Percentiles rank a stretch among this genome's conserved stretches.
These are phyloP conservation scores for Trichocladium uniseriatum DNA, from an alignment of 495 filamentous ascomycete genomes.

Conservation along the genomic window DNA sequence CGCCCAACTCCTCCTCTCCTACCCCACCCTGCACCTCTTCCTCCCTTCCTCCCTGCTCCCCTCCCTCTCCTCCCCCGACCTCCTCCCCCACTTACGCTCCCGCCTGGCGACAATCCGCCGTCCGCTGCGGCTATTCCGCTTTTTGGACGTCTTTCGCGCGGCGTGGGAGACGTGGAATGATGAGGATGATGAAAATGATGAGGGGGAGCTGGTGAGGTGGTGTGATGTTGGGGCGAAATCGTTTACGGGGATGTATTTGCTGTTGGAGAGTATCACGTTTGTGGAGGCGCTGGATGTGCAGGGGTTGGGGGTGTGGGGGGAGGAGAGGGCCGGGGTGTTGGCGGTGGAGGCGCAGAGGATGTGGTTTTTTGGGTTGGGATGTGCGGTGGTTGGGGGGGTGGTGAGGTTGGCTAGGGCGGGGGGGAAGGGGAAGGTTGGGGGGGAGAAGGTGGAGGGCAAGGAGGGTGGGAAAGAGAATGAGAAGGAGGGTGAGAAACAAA, in stretches of 20 bases:
- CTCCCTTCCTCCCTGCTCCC: neutral
- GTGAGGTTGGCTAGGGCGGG: constrained; percentile 19
- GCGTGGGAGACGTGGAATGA: constrained; percentile 28
- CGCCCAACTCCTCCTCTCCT: constrained; percentile 18
- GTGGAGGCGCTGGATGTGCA: constrained; percentile 39
- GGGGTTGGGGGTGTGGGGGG: constrained; percentile 32
- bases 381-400: constrained; percentile 18
- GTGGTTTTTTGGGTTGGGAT: constrained; percentile 52
- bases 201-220: constrained; percentile 14
- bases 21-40: neutral
- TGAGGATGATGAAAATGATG: too few species aligned
- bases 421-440: constrained; percentile 13
- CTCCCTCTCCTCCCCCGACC: constrained; percentile 5
- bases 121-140: constrained; percentile 54
- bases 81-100: constrained; percentile 19
- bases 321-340: constrained; percentile 14
- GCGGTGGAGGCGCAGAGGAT: constrained; percentile 51
- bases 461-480: neutral
- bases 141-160: constrained; percentile 48
- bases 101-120: constrained; percentile 39
- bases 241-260: constrained; percentile 41
- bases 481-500: constrained; percentile 1
- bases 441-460: constrained; percentile 1
- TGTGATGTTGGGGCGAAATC: constrained; percentile 31
- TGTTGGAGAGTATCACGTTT: constrained; percentile 37